Evolutionary conservation across 176 grass and related monocot species (phyloP), one percentile per base, ranked within the genome.

Genomic region (Oryza glumipatula): DNA sequence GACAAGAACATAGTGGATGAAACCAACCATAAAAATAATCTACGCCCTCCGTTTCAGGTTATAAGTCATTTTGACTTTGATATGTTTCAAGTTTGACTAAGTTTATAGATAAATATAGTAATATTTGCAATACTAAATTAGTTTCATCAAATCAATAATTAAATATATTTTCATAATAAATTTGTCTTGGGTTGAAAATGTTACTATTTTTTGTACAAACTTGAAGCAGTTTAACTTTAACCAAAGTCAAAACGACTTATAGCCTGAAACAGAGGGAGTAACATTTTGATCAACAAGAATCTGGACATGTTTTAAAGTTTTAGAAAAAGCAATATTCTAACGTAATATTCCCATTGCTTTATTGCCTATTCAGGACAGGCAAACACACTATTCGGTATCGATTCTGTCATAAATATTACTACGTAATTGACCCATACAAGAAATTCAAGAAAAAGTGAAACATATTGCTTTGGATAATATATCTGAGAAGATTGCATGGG

Each of bases 291-390:
- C 13, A 73, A 9, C 23, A 30, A 48, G 71, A 73, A 48, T 56
- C n/a, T 28, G 23, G 16, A 73, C 3, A 7, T 52, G 39, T 4
- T 39, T 77, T 5, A 14, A 77, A 39, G 32, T 64, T 60, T 61
- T 14, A 19, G 36, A 35, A 39, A 22, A 13, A 4, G 5, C 24
- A 35, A 3, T 64, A 23, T 65, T 48, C 58, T 22, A 22, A 35
- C 17, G 32, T 24, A 1, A 24, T 54, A 67, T 44, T 44, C 2
- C 12, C 13, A 82, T 70, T 58, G 33, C 30, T 38, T 24, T 11
- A 73, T 65, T 74, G 81, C 17, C 24, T 35, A 13, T 74, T 74
- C 1, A 61, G 23, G 47, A 82, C n/a, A 35, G 21, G 33, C 64
- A 23, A 22, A 33, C 26, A 75, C 24, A 51, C 49, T 75, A 7